Base-by-base conservation (phyloP, 345 rosid species). In the Bruguiera gymnorhiza region DNA sequence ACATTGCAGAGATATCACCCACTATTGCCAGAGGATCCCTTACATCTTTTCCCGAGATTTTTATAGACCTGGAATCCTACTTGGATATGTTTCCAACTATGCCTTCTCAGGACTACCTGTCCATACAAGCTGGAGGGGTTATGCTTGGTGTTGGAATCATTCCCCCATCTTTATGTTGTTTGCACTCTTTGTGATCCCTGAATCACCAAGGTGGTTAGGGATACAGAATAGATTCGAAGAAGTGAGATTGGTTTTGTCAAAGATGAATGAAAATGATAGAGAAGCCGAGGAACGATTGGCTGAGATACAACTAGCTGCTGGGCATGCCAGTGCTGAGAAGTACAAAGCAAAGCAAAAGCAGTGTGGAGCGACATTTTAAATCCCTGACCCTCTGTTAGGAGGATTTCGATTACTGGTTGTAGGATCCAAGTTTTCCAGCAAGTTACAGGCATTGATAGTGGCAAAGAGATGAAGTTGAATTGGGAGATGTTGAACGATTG, bases 381-480 rank as follows among this genome's bases (percentile, higher is more conserved):
- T 23, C 80, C 76, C 8, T 67, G 73, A 19, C 70, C 80, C 29
- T 31, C 61, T 5, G 71, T 71, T 67, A 68, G 76, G 32, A 55
- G 60, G 21, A 71, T 71, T 76, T 52, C 71, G 59, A 72, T 67
- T 30, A 29, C 65, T 10, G 80, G 80, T 27, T 67, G 63, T 29
- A 76, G 80, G 62, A 76, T 71, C 65, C 73, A 76, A 63, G 67
- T 66, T 48, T 76, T 71, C 60, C 75, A 76, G 50, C 76, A 76
- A 58, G 30, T 76, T 24, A 71, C 80, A 0, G 80, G 76, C 16
- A 76, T 71, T 16, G 76, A 50, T 19, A 73, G 54, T 19, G 13
- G 53, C 53, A 50, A 61, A 58, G 46, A 7, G 66, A 67, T 60
- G 76, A 60, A 21, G 46, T 73, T 15, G 76, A 73, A 73, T 23